Percentiles rank a stretch among this genome's conserved stretches.
Conservation (phyloP, 208 protist genomes). For the Lotmaria passim region DNA sequence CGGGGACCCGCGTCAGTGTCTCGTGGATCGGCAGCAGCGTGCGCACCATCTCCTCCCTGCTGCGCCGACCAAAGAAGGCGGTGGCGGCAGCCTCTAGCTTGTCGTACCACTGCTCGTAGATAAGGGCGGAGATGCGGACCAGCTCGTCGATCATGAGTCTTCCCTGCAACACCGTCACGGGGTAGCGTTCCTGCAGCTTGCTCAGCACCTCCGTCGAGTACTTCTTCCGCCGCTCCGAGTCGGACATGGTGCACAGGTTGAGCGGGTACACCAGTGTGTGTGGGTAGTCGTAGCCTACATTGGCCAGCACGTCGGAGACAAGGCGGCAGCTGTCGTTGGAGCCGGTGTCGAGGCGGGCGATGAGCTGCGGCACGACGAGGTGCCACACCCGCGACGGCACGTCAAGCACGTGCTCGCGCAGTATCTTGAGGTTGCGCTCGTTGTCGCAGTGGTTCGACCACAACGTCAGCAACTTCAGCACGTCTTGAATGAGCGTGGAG, state of each 20-base stretch:
- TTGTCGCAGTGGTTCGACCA: conserved; percentile 94
- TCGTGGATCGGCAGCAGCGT: conserved; percentile 95
- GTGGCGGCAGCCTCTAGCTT: conserved; percentile 96
- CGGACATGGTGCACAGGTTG: conserved; percentile 95
- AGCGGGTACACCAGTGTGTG: conserved; percentile 99
- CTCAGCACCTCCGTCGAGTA: conserved; percentile 77
- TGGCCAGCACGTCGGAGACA: conserved; percentile 93
- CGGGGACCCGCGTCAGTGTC: conserved; percentile 84
- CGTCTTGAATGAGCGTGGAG: conserved; percentile 95
- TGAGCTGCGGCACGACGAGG: conserved; percentile 98
- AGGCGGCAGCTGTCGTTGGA: conserved; percentile 91
- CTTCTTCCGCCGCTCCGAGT: conserved; percentile 73
- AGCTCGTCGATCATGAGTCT: conserved; percentile 96
- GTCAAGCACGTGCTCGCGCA: conserved; percentile 92
- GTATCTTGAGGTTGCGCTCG: conserved; percentile 71
- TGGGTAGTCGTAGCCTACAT: conserved; percentile 96
- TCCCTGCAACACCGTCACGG: conserved; percentile 91
- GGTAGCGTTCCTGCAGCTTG: conserved; percentile 70
- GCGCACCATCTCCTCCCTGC: conserved; percentile 87
- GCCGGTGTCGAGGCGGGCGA: conserved; percentile 96
- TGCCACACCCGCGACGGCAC: conserved; percentile 98
- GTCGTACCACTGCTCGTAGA: conserved; percentile 95
- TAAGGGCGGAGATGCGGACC: conserved; percentile 97
- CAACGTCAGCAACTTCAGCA: conserved; percentile 98
- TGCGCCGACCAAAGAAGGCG: conserved; percentile 93